Percentiles rank a stretch among this genome's conserved stretches.
phyloP scores from a whole-genome alignment of 2,329 filamentous ascomycete species.

The Apiospora phragmitis region DNA sequence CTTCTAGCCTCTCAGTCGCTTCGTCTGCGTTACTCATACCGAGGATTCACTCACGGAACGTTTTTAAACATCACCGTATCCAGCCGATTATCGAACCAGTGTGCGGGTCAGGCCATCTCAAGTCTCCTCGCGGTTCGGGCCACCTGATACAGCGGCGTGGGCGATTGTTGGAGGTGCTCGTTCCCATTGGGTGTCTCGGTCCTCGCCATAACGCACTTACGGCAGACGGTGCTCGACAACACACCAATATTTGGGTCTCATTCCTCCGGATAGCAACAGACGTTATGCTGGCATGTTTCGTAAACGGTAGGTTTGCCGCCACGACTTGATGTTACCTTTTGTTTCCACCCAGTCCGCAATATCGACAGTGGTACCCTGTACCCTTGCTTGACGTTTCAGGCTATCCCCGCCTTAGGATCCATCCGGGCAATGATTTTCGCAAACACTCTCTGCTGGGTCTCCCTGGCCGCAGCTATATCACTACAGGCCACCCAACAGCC shows the following conservation, averaged over 20 bases:
- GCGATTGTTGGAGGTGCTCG: constrained; percentile 7
- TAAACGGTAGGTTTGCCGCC: constrained; percentile 25
- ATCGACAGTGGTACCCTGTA: not conserved
- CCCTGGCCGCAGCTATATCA: constrained; percentile 26
- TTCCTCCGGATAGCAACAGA: constrained; percentile 11
- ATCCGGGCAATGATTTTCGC: constrained; percentile 34
- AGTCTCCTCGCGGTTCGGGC: not conserved
- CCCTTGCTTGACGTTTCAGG: constrained; percentile 26
- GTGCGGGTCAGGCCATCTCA: not conserved
- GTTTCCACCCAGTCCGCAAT: constrained; percentile 17
- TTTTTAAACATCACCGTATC: not conserved
- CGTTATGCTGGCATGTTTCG: constrained; percentile 26
- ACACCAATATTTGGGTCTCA: not conserved
- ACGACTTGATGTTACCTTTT: constrained; percentile 20
- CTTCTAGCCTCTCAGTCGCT: not conserved
- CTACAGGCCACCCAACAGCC: constrained; percentile 25
- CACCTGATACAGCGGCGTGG: constrained; percentile 3
- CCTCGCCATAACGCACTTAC: not conserved
- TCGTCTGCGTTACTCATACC: not conserved
- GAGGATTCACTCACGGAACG: not conserved
- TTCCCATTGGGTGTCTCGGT: constrained; percentile 1
- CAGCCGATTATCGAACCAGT: not conserved
- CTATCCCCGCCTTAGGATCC: constrained; percentile 22
- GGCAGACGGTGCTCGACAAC: not conserved
- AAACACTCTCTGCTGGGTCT: constrained; percentile 29